phyloP scores from a whole-genome alignment of 2,329 filamentous ascomycete species.

The Colletotrichum echinochloae region DNA sequence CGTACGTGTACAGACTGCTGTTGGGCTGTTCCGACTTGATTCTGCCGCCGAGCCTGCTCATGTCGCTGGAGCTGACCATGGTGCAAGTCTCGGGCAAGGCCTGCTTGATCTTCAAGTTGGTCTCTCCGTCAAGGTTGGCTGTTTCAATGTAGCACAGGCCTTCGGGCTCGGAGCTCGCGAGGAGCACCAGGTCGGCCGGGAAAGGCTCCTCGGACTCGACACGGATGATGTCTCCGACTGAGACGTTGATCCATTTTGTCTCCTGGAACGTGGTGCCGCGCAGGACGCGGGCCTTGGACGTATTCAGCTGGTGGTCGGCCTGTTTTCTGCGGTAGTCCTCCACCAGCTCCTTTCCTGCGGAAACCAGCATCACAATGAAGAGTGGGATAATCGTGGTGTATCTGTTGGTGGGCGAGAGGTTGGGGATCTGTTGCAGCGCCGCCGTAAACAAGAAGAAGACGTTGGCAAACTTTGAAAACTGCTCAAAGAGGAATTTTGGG shows the following conservation, averaged over 20 bases:
- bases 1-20: constrained; percentile 98
- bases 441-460: constrained; percentile 99
- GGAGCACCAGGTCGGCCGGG: constrained; percentile 89
- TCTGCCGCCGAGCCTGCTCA: constrained; percentile 86
- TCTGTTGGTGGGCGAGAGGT: constrained; percentile 92
- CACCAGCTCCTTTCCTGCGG: constrained; percentile 91
- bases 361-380: constrained; percentile 90
- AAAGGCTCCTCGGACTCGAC: constrained; percentile 97
- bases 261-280: constrained; percentile 87
- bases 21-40: constrained; percentile 97
- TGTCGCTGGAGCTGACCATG: constrained; percentile 86
- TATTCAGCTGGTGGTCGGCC: constrained; percentile 88
- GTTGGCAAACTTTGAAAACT: constrained; percentile 99
- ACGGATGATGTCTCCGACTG: constrained; percentile 91
- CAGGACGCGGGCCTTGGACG: constrained; percentile 85
- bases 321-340: constrained; percentile 92
- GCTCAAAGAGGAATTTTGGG: constrained; percentile 96
- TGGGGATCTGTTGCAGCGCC: constrained; percentile 92
- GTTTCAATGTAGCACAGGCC: constrained; percentile 99
- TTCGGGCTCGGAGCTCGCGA: constrained; percentile 96
- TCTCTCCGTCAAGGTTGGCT: constrained; percentile 96
- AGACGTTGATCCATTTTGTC: constrained; percentile 92
- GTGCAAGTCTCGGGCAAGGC: constrained; percentile 91
- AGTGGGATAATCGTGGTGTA: constrained; percentile 98
- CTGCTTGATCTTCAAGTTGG: constrained; percentile 99